Evolutionary conservation across 768 basidiomycete species (phyloP).

Genomic region (Piloderma croceum): DNA sequence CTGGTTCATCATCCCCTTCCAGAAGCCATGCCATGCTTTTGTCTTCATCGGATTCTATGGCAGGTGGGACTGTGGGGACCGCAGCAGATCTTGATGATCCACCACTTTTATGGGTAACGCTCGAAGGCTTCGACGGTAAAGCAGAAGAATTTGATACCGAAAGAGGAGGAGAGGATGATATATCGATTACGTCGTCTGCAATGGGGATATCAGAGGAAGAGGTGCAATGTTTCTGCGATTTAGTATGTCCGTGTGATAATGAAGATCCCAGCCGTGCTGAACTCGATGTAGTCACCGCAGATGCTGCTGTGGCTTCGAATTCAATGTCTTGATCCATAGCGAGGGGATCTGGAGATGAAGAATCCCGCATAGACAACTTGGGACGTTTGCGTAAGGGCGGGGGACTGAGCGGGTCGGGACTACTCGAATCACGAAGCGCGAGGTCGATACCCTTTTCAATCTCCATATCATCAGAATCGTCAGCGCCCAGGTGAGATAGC

Average conservation of each 20-base stretch:
- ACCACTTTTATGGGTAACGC: constrained; percentile 2
- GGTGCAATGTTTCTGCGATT: constrained; percentile 10
- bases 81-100: background rate
- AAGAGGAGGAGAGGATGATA: constrained; percentile 27
- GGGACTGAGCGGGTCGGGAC: too few species aligned
- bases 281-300: too few species aligned
- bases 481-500: constrained; percentile 39
- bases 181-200: constrained; percentile 23
- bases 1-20: constrained; percentile 57
- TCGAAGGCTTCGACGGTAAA: constrained; percentile 1
- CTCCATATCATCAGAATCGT: constrained; percentile 53
- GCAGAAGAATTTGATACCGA: constrained; percentile 10
- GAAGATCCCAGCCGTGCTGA: constrained; percentile 9
- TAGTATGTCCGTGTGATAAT: constrained; percentile 3
- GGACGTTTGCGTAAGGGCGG: too few species aligned
- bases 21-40: constrained; percentile 61
- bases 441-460: constrained; percentile 44
- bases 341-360: too few species aligned
- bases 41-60: constrained; percentile 15
- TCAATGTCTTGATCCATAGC: too few species aligned
- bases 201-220: constrained; percentile 21
- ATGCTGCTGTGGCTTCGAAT: too few species aligned
- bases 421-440: too few species aligned
- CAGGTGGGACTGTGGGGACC: background rate
- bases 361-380: too few species aligned